Evolutionary conservation across 164 flowering plant genomes (phyloP), one percentile per base, ranked within the genome.

Genomic region (Chloranthus sessilifolius): DNA sequence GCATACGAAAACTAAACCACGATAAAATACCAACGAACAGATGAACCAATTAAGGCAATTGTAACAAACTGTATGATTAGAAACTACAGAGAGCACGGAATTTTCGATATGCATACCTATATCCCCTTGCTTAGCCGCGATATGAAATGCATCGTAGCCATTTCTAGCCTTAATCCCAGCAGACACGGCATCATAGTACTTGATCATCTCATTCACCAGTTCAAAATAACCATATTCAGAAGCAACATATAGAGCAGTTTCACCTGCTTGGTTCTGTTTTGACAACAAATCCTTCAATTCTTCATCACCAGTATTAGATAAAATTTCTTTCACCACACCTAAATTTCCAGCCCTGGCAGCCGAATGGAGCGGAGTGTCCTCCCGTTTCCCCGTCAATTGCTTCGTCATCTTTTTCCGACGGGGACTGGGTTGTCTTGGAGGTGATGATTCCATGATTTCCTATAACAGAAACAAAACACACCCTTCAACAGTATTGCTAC

Each of bases 61-160:
- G 1, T 6, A 21, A 21, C 10, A 45, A 47, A 31, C n/a, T 22
- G 25, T 15, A 12, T 48, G 16, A 7, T 10, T 2, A 36, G 17
- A 41, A 50, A 36, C 26, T 26, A 44, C 25, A 34, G 7, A 43
- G n/a, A n/a, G n/a, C n/a, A n/a, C n/a, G n/a, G n/a, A n/a, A n/a
- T n/a, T n/a, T n/a, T n/a, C n/a, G n/a, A n/a, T 38, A 7, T 17
- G 28, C 60, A 29, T 73, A 88, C 98, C 96, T 17, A 83, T 62
- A 63, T 85, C 83, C 22, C 96, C 96, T 82, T 84, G 96, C 61
- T 83, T 88, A 35, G 94, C 91, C 38, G 99, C 99, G 53, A 92
- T 81, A 61, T 88, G 99, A 58, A 92, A 76, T 0, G 99, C 96
- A 60, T 92, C 99, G 49, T 71, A 88, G 0, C 99, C 96, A 63